Conservation (phyloP, 306 rosid species). For the Sicyos edulis region DNA sequence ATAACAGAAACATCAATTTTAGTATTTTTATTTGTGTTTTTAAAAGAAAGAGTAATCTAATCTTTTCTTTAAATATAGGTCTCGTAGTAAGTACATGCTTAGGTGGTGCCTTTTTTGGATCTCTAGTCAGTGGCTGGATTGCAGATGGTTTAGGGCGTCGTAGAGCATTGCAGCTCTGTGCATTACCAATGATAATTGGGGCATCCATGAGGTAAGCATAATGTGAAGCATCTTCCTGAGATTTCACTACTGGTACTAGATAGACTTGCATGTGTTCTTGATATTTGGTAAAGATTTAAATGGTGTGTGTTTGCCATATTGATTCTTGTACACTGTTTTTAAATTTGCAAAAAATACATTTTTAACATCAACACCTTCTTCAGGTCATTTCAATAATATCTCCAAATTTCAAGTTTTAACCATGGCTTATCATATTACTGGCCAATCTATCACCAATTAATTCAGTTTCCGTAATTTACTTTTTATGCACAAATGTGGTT, state of each 20-base stretch:
- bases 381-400: neutral
- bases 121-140: conserved; percentile 79
- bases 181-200: conserved; percentile 92
- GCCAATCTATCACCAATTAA: neutral
- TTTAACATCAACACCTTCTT: neutral
- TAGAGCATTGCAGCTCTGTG: conserved; percentile 81
- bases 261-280: neutral
- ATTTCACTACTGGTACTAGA: neutral
- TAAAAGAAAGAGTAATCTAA: neutral
- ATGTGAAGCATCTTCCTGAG: neutral
- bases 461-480: neutral
- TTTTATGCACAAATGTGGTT: conserved; percentile 13
- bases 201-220: conserved; percentile 65
- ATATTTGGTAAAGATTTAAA: neutral
- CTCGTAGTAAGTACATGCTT: conserved; percentile 91
- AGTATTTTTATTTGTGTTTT: neutral
- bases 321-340: conserved; percentile 13
- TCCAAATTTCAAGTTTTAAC: neutral
- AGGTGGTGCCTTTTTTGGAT: conserved; percentile 90
- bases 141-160: conserved; percentile 94
- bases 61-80: conserved; percentile 42
- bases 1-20: neutral
- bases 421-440: neutral
- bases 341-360: conserved; percentile 4
- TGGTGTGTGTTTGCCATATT: neutral